A percentile compares a stretch with the other conserved stretches of the same genome.
Evolutionary conservation across 1,284 basidiomycete species (phyloP).

Genomic region (Cryptococcus amylolentus): DNA sequence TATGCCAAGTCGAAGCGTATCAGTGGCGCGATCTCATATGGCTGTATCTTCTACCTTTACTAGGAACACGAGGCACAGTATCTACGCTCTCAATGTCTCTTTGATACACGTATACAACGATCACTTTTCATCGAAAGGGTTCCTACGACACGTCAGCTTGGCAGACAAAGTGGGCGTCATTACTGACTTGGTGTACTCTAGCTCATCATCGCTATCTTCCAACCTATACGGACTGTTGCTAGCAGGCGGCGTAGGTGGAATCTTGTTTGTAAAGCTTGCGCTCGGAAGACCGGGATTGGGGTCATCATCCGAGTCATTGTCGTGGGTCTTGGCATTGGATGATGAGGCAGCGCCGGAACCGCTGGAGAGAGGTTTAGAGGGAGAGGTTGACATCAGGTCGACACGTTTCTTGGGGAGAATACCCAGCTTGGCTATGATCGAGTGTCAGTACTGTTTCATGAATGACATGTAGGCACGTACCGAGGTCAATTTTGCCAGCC

Average conservation of each 20-base stretch:
- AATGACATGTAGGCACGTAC: conserved; percentile 20
- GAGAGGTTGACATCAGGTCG: conserved; percentile 41
- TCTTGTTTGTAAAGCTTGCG: conserved; percentile 32
- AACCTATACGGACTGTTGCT: conserved; percentile 22
- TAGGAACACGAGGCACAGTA: too few relatives aligned
- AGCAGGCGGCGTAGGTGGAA: conserved; percentile 42
- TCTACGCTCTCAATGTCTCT: too few relatives aligned
- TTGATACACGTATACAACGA: too few relatives aligned
- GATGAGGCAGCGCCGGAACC: background rate
- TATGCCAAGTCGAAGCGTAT: too few relatives aligned
- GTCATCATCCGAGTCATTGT: conserved; percentile 29
- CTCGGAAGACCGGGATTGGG: conserved; percentile 35
- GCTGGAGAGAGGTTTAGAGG: conserved; percentile 11
- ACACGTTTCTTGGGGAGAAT: conserved; percentile 49
- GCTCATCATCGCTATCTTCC: conserved; percentile 48
- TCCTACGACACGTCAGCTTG: conserved; percentile 19
- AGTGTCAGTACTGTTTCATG: background rate
- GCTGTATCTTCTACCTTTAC: too few relatives aligned
- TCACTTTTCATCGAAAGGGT: conserved; percentile 46
- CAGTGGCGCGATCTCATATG: too few relatives aligned
- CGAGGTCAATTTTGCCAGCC: conserved; percentile 46
- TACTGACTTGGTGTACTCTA: conserved; percentile 49
- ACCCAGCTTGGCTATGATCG: conserved; percentile 42
- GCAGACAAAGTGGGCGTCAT: background rate
- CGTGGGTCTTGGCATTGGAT: background rate